Percentiles rank a stretch among this genome's conserved stretches.
Evolutionary conservation across 2,329 filamentous ascomycete genomes (phyloP).

Genomic region (Diaporthe caulivora): DNA sequence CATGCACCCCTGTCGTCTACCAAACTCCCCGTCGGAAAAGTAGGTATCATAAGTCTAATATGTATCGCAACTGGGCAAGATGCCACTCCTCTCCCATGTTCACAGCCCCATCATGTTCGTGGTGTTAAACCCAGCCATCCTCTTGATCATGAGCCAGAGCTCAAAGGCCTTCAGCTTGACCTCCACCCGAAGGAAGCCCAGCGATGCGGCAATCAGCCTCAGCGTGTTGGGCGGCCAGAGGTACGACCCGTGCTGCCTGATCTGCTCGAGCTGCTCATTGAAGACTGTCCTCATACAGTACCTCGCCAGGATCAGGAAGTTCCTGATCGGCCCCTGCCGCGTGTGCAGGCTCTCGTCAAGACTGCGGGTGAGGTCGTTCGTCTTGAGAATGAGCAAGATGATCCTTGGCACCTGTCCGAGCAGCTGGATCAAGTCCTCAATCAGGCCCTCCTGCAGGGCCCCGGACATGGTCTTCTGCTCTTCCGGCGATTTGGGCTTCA

Average conservation of each 20-base stretch:
- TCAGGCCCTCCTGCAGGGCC: conserved; percentile 86
- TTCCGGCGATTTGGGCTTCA: conserved; percentile 71
- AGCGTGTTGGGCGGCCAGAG: conserved; percentile 69
- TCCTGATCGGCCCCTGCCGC: conserved; percentile 72
- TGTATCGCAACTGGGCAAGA: background rate
- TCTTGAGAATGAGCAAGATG: conserved; percentile 95
- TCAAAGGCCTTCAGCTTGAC: conserved; percentile 74
- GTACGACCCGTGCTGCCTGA: conserved; percentile 65
- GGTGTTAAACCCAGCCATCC: conserved; percentile 52
- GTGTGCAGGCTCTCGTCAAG: conserved; percentile 93
- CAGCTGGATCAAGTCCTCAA: conserved; percentile 89
- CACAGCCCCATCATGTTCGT: conserved; percentile 32
- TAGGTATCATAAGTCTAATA: conserved; percentile 37
- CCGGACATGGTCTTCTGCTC: conserved; percentile 91
- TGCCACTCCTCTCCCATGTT: background rate
- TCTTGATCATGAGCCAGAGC: conserved; percentile 69
- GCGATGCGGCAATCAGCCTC: conserved; percentile 67
- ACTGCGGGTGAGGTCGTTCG: conserved; percentile 94
- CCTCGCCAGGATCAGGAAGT: conserved; percentile 76
- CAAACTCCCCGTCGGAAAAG: conserved; percentile 33
- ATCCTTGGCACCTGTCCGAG: conserved; percentile 91
- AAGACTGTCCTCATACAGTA: conserved; percentile 78
- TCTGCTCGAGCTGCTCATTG: conserved; percentile 72
- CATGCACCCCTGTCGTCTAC: conserved; percentile 25
- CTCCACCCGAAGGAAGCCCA: conserved; percentile 70